Evolutionary conservation across 2,329 filamentous ascomycete genomes (phyloP).

Genomic region (Sporothrix globosa): DNA sequence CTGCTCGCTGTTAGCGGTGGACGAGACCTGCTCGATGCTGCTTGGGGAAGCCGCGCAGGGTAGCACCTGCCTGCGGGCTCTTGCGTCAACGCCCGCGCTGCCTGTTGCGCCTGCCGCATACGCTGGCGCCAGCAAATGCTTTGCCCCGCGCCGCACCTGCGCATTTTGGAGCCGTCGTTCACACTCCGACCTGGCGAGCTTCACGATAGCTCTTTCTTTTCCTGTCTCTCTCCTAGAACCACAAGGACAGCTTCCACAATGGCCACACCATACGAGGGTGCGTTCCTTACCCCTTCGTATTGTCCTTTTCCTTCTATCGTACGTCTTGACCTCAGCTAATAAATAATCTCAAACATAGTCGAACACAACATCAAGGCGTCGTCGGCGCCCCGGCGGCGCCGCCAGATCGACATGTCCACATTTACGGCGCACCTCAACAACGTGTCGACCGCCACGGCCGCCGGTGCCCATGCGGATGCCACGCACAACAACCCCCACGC

Average conservation of each 20-base stretch:
- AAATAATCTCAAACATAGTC: conserved; percentile 48
- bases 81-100: conserved; percentile 29
- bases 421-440: conserved; percentile 63
- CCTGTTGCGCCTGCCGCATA: conserved; percentile 19
- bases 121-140: not conserved
- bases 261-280: conserved; percentile 63
- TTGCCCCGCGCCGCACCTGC: conserved; percentile 18
- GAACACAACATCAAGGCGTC: conserved; percentile 64
- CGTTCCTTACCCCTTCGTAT: not conserved
- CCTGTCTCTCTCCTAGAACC: not conserved
- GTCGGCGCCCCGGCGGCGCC: conserved; percentile 49
- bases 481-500: conserved; percentile 57
- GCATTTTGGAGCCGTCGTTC: not conserved
- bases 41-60: conserved; percentile 11
- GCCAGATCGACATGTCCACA: conserved; percentile 65
- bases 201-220: not conserved
- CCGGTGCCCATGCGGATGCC: not conserved
- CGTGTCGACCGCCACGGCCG: conserved; percentile 48
- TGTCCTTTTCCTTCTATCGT: not conserved
- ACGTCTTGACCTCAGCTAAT: not conserved
- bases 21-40: not conserved
- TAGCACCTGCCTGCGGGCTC: not conserved
- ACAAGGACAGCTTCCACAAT: conserved; percentile 44
- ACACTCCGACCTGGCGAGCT: conserved; percentile 2
- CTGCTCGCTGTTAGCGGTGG: not conserved